A percentile compares a stretch with the other conserved stretches of the same genome.
These are phyloP conservation scores for Capsella bursapastoris DNA, from an alignment of 345 rosid species.

Conservation along the genomic window DNA sequence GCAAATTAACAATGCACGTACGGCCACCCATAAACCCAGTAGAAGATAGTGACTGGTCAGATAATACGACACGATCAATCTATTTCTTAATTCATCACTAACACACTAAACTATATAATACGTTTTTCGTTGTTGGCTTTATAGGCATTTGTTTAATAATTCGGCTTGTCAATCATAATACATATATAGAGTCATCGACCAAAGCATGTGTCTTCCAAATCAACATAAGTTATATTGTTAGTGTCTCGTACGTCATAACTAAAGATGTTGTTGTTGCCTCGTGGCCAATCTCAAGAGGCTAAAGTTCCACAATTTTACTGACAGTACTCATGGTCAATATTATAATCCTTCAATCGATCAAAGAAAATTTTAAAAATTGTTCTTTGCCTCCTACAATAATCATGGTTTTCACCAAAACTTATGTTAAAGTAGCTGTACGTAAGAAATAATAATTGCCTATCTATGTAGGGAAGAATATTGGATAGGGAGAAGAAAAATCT, in stretches of 20 bases:
- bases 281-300: slow-evolving; percentile 35
- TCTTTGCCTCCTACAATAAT: slow-evolving; percentile 16
- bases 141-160: slow-evolving; percentile 22
- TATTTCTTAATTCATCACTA: slow-evolving; percentile 36
- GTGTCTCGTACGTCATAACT: slow-evolving; percentile 37
- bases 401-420: slow-evolving; percentile 15
- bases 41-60: slow-evolving; percentile 36
- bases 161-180: slow-evolving; percentile 27
- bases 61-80: slow-evolving; percentile 40
- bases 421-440: not conserved
- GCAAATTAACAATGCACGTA: slow-evolving; percentile 39
- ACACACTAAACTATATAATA: slow-evolving; percentile 9
- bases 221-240: slow-evolving; percentile 26
- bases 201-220: slow-evolving; percentile 36
- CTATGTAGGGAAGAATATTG: slow-evolving; percentile 35
- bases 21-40: slow-evolving; percentile 46
- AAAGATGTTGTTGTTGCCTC: slow-evolving; percentile 38
- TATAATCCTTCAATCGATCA: slow-evolving; percentile 4
- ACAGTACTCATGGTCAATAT: slow-evolving; percentile 4
- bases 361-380: not conserved
- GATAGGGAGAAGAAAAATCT: slow-evolving; percentile 28
- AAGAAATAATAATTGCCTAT: slow-evolving; percentile 16
- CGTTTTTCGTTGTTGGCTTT: slow-evolving; percentile 4
- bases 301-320: slow-evolving; percentile 28
- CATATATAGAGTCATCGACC: slow-evolving; percentile 2